phyloP scores from a whole-genome alignment of 1,139 yeast species.

The Williopsis jadinii region DNA sequence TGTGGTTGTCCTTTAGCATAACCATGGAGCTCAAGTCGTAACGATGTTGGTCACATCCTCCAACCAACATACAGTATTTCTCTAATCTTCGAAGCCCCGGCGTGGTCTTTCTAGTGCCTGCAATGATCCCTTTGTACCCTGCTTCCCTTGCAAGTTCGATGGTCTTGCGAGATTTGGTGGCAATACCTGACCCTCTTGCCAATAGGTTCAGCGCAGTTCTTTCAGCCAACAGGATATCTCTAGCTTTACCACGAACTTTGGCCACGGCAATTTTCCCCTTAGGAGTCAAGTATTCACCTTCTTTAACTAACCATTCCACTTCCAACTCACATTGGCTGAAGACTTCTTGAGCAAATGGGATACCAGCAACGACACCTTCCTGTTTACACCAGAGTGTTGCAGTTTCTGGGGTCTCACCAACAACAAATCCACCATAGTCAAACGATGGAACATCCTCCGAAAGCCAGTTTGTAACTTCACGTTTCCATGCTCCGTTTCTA shows the following conservation, averaged over 20 bases:
- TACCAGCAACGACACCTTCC: constrained; percentile 75
- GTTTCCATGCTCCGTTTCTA: constrained; percentile 70
- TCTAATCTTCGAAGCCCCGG: constrained; percentile 87
- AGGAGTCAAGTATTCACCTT: constrained; percentile 59
- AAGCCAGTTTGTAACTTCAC: constrained; percentile 66
- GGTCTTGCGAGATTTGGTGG: constrained; percentile 65
- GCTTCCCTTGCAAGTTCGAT: constrained; percentile 53
- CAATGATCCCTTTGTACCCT: constrained; percentile 81
- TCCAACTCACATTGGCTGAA: constrained; percentile 65
- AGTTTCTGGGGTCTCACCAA: constrained; percentile 64
- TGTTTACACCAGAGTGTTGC: constrained; percentile 83
- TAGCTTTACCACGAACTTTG: constrained; percentile 70
- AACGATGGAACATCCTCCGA: constrained; percentile 89
- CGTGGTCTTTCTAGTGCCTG: constrained; percentile 98
- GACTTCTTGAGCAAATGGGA: constrained; percentile 86
- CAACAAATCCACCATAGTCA: constrained; percentile 92
- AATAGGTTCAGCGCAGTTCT: constrained; percentile 78
- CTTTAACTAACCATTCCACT: constrained; percentile 67
- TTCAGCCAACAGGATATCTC: constrained; percentile 73
- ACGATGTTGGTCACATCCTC: constrained; percentile 91
- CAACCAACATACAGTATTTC: constrained; percentile 91
- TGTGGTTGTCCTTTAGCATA: constrained; percentile 92
- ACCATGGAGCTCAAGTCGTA: constrained; percentile 92
- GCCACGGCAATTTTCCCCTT: constrained; percentile 71
- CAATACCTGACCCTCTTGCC: constrained; percentile 83